Evolutionary conservation across 1,284 basidiomycete species (phyloP).

Genomic region (Heterobasidion parviporum): DNA sequence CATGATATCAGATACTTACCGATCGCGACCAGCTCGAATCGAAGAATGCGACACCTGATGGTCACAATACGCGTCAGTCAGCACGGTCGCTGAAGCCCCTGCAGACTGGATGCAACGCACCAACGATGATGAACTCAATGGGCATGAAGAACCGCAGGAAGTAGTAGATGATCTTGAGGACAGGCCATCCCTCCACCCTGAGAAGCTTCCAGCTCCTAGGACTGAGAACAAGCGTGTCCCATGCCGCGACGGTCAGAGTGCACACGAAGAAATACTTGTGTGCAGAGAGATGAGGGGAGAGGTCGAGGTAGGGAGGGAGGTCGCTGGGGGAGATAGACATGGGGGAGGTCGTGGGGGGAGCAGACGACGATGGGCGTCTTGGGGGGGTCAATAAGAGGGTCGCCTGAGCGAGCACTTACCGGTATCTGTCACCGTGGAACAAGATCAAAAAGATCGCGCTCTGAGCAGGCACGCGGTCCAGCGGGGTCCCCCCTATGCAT

Average conservation of each 20-base stretch:
- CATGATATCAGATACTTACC: not conserved
- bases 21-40: conserved; percentile 24
- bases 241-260: conserved; percentile 77
- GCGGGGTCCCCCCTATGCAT: too few species aligned
- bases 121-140: conserved; percentile 65
- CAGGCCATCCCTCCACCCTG: conserved; percentile 63
- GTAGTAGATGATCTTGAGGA: conserved; percentile 67
- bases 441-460: not conserved
- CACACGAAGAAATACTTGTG: conserved; percentile 85
- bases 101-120: conserved; percentile 28
- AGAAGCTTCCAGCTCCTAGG: conserved; percentile 68
- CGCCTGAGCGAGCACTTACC: not conserved
- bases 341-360: not conserved
- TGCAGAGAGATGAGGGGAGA: conserved; percentile 66
- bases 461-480: too few species aligned
- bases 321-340: conserved; percentile 15
- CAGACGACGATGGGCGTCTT: not conserved
- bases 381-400: not conserved
- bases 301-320: conserved; percentile 44
- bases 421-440: not conserved
- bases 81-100: not conserved
- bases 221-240: conserved; percentile 77
- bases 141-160: conserved; percentile 71
- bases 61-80: conserved; percentile 3
- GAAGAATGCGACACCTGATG: conserved; percentile 69